Evolutionary conservation across 495 filamentous ascomycete species (phyloP), one percentile per base, ranked within the genome.

Genomic region (Viridothelium virens): DNA sequence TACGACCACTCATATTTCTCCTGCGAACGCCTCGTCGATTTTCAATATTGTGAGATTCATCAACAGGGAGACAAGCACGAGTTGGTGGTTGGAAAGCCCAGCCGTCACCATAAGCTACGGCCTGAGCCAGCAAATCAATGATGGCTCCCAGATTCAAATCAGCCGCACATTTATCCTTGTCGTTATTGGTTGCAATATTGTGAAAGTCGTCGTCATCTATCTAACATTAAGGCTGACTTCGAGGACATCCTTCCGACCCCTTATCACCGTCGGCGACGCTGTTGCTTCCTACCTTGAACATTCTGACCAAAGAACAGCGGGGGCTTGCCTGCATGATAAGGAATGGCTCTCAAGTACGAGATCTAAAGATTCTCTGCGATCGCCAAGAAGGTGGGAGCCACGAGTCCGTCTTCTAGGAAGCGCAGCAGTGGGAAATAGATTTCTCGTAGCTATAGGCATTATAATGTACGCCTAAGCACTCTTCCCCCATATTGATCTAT

Each of bases 241-340:
- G 56, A 67, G 63, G 34, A 56, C 33, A 73, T 76, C 12, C 67
- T 74, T 3, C 33, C 50, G 4, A 76, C 77, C 0, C 69, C 69
- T 86, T 2, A 72, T 83, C 1, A 85, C 80, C 0, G 59, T 84
- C 1, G 84, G 84, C 6, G 83, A 87, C 71, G 80, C 81, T 9
- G 70, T 86, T n/a, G 70, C 73, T 6, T 80, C 77, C 0, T 85
- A 83, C 65, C 69, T 87, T 37, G 48, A 37, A 31, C 2, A 44
- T 6, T 44, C 67, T 7, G 71, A 74, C 59, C 31, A 39, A 6
- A 41, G 41, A 16, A 65, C 67, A n/a, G 38, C 34, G 37, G 63
- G 53, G 14, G 3, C 48, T 36, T 68, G 67, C 63, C 36, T 68
- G 44, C 33, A 65, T 63, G 16, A 63, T 25, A 53, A 53, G 18